Base-by-base conservation (phyloP, 2,329 filamentous ascomycete genomes). In the Ophioceras dolichostomum region DNA sequence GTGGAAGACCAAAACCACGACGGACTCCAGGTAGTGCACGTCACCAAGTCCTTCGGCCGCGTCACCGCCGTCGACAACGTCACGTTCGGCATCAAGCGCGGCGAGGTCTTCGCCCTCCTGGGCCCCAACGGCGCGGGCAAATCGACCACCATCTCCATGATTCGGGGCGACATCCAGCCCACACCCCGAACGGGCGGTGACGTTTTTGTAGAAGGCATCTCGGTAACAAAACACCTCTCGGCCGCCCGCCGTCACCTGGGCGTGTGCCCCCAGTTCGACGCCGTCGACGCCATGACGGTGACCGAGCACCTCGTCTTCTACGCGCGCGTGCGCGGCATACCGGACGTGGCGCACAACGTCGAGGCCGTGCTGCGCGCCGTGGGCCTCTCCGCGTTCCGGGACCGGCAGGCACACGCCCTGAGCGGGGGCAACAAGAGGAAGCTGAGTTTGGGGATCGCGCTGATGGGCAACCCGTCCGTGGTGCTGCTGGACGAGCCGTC, bases 351-450 rank as follows among this genome's bases (percentile, higher is more conserved):
- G 14, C 72, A 85, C 56, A 93, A 94, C 46, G 85, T 94, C 1
- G 61, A 66, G 2, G 78, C 83, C 21, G 76, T 94, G 4, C 66
- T 94, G n/a, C 65, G 71, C 26, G 87, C 87, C 1, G 87, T 94
- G 1, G 86, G 87, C 0, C 67, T 95, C 0, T 60, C 68, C 6
- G 67, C 71, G 0, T 94, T 87, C 59, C 64, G 73, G 3, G 67
- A 74, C 7, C 74, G 86, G 19, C 85, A 89, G 70, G 88, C 84
- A 0, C 69, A 73, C 38, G 81, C 83, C 32, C 69, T 95, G 0
- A 89, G 83, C 0, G 88, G 89, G 8, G 89, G 89, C 21, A 95
- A 94, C 61, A 93, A 93, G 62, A 71, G 88, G n/a, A 96, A 95
- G 58, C 65, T 96, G 1, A 85, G 77, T 14, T 70, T 95, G 0